Evolutionary conservation across 495 filamentous ascomycete species (phyloP), one percentile per base, ranked within the genome.

Genomic region (Aspergillus indologenus): DNA sequence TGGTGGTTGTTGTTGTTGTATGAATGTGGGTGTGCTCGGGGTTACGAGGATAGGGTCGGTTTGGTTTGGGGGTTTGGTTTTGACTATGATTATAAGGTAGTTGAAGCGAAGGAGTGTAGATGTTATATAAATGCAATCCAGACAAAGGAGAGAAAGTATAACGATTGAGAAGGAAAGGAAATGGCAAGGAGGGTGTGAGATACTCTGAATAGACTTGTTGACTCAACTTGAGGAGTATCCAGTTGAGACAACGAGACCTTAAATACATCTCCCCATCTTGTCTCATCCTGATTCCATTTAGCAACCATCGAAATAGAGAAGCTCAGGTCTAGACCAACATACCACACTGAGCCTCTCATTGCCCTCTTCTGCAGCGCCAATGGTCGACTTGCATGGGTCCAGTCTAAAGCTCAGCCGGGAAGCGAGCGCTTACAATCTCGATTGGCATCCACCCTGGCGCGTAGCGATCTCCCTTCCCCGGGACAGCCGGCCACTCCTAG

Each of bases 401-500:
- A 19, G 23, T 48, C 20, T n/a, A 15, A 18, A 34, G 22, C 24
- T 18, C 12, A 51, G n/a, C 17, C 21, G 47, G 22, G 48, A 51
- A 31, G 48, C 24, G 48, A 51, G 48, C 48, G 48, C 48, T 51
- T 51, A 29, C 23, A 34, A 15, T 40, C 34, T 40, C 42, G 22
- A 21, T 19, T 1, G 18, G 19, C 20, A 59, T 57, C 71, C 69
- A 72, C 71, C 50, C 26, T 55, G 65, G 70, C 71, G 71, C 70
- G 63, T 74, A 65, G 60, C 63, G 54, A 20, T n/a, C 14, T 5
- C 15, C 51, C 54, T 60, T 45, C 62, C 61, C 57, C 55, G 49
- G 53, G 62, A 9, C 43, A 57, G 59, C 24, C 61, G 66, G 60
- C 51, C 52, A 49, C 50, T 70, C 61, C 64, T 64, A 67, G 62